Conservation (phyloP, 1,284 basidiomycete species). For the Apiotrichum brassicae region DNA sequence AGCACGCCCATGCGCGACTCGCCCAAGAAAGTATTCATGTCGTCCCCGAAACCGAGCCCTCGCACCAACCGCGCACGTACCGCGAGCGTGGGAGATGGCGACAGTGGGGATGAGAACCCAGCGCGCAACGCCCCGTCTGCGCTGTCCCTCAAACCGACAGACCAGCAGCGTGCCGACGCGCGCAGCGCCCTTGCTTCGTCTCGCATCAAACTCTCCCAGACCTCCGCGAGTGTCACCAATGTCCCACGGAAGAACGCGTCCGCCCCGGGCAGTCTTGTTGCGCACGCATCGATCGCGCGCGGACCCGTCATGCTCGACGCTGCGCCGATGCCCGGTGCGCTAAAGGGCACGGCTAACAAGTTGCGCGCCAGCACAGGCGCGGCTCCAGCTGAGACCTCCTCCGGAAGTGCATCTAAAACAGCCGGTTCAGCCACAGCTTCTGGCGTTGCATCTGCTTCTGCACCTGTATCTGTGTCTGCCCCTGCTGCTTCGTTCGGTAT, state of each 20-base stretch:
- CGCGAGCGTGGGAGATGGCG: neutral
- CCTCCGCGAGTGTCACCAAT: neutral
- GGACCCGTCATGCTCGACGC: constrained; percentile 16
- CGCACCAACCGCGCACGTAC: constrained; percentile 4
- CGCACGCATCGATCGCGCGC: constrained; percentile 15
- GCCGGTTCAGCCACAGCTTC: neutral
- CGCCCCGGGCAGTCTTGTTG: constrained; percentile 5
- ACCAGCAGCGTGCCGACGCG: constrained; percentile 6
- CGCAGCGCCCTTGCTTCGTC: neutral
- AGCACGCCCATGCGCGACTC: neutral
- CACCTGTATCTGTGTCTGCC: neutral
- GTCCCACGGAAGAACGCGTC: neutral
- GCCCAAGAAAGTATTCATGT: neutral
- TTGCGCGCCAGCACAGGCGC: neutral
- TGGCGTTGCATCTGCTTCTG: neutral
- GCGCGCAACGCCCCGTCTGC: neutral
- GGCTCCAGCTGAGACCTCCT: no score
- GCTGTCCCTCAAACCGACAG: constrained; percentile 11
- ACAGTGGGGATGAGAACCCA: no score
- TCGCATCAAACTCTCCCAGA: neutral
- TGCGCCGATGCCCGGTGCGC: constrained; percentile 8
- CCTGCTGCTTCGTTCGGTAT: neutral
- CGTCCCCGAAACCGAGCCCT: neutral
- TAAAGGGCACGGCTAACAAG: neutral
- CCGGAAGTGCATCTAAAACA: no score